Evolutionary conservation across 2,329 filamentous ascomycete species (phyloP).

Genomic region (Furcasterigmium furcatum): DNA sequence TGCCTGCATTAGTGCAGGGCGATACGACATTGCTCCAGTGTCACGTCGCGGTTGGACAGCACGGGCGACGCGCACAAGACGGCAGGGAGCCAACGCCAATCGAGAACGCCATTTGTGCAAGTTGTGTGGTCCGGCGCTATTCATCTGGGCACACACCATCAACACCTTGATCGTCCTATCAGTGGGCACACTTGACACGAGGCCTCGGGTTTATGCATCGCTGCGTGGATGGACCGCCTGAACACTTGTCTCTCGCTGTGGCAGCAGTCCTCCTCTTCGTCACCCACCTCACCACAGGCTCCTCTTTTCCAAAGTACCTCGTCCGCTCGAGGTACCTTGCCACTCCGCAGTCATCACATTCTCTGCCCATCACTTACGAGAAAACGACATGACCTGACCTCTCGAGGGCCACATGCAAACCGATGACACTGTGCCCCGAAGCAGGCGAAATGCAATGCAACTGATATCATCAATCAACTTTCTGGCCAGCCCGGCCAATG

Average conservation of each 20-base stretch:
- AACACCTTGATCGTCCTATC: constrained; percentile 9
- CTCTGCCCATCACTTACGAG: not conserved
- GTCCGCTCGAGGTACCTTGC: constrained; percentile 35
- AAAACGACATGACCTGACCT: not conserved
- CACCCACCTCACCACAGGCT: not conserved
- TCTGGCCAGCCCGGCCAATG: not conserved
- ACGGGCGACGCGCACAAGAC: constrained; percentile 11
- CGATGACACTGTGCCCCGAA: no score
- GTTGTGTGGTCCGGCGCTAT: constrained; percentile 10
- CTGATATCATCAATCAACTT: not conserved
- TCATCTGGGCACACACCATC: constrained; percentile 8
- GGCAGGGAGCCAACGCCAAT: constrained; percentile 11
- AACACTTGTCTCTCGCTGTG: constrained; percentile 4
- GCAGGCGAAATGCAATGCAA: not conserved
- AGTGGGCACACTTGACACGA: constrained; percentile 4
- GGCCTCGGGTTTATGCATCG: constrained; percentile 13
- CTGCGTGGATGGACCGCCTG: constrained; percentile 9
- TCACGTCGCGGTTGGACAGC: constrained; percentile 8
- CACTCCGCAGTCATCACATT: not conserved
- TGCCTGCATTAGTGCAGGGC: constrained; percentile 6
- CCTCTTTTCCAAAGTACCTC: constrained; percentile 5
- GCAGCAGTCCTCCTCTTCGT: constrained; percentile 4
- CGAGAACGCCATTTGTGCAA: constrained; percentile 12
- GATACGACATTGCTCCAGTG: constrained; percentile 12
- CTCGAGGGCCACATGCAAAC: not conserved